These are phyloP conservation scores for Groenewaldozyma salmanticensis DNA, from an alignment of 805 yeast genomes.

Conservation along the genomic window DNA sequence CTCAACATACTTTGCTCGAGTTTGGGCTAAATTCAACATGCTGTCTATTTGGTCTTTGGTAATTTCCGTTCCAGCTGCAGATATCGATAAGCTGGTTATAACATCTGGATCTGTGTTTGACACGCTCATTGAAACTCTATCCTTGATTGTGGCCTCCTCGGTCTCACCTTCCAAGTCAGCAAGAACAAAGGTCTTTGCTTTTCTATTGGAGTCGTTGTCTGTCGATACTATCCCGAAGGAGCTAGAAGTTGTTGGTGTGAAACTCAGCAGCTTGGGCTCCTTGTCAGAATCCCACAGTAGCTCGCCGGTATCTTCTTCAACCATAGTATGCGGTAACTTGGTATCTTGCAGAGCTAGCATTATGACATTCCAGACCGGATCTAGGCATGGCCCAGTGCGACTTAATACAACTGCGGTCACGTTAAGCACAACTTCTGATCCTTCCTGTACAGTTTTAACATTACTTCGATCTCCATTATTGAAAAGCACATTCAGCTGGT, in stretches of 20 bases:
- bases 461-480: constrained; percentile 22
- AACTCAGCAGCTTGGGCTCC: constrained; percentile 32
- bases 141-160: constrained; percentile 40
- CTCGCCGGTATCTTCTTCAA: constrained; percentile 45
- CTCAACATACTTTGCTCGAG: no score
- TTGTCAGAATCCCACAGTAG: constrained; percentile 44
- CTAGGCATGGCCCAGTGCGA: constrained; percentile 74
- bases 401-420: constrained; percentile 72
- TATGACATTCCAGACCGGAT: constrained; percentile 62
- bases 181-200: constrained; percentile 34
- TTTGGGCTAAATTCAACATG: no score
- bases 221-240: constrained; percentile 48
- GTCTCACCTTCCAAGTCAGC: constrained; percentile 81
- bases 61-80: not conserved
- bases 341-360: constrained; percentile 51
- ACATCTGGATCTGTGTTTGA: not conserved
- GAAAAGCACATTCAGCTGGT: constrained; percentile 36
- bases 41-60: no score
- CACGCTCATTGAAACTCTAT: not conserved
- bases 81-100: not conserved
- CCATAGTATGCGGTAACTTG: constrained; percentile 55
- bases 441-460: not conserved
- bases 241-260: constrained; percentile 27
- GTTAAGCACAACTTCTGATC: constrained; percentile 43
- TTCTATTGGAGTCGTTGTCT: constrained; percentile 28